Percentiles rank a stretch among this genome's conserved stretches.
Evolutionary conservation across 768 basidiomycete species (phyloP).

Genomic region (Cubamyces lactineus): DNA sequence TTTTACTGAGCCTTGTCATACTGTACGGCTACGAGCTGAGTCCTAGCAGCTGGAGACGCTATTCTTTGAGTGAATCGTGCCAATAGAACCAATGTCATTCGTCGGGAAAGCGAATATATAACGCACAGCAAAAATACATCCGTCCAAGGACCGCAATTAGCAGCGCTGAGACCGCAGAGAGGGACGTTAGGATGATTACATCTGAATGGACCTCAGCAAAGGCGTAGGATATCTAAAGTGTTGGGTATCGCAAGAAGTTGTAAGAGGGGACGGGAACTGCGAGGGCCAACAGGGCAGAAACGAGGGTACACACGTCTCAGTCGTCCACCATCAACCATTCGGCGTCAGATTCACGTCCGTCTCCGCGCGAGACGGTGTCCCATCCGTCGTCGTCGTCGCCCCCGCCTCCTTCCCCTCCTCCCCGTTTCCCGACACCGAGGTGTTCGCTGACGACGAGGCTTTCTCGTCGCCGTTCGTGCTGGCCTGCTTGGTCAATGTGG

Average conservation of each 20-base stretch:
- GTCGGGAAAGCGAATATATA: conserved; percentile 22
- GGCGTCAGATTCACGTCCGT: conserved; percentile 81
- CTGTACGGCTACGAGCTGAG: too few species aligned
- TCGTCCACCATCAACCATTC: conserved; percentile 84
- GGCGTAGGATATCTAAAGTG: conserved; percentile 31
- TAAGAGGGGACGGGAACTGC: conserved; percentile 13
- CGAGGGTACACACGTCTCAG: conserved; percentile 25
- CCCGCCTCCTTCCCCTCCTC: conserved; percentile 52
- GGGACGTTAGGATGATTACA: conserved; percentile 24
- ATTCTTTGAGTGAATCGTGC: too few species aligned
- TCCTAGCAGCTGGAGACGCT: too few species aligned
- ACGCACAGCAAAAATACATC: conserved; percentile 21
- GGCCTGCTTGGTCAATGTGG: conserved; percentile 58
- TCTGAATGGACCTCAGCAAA: conserved; percentile 8
- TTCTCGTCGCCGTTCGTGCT: conserved; percentile 31
- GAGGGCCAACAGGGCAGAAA: not conserved
- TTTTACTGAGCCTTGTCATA: too few species aligned
- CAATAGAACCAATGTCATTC: not conserved
- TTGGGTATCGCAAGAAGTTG: conserved; percentile 31
- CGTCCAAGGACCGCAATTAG: conserved; percentile 17
- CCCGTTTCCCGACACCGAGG: conserved; percentile 72
- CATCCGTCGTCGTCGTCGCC: conserved; percentile 64
- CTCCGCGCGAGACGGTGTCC: conserved; percentile 69
- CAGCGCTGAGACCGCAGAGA: conserved; percentile 13
- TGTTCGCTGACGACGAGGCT: conserved; percentile 33